Evolutionary conservation across 306 rosid species (phyloP), one percentile per base, ranked within the genome.

Genomic region (Vigna hirtella): DNA sequence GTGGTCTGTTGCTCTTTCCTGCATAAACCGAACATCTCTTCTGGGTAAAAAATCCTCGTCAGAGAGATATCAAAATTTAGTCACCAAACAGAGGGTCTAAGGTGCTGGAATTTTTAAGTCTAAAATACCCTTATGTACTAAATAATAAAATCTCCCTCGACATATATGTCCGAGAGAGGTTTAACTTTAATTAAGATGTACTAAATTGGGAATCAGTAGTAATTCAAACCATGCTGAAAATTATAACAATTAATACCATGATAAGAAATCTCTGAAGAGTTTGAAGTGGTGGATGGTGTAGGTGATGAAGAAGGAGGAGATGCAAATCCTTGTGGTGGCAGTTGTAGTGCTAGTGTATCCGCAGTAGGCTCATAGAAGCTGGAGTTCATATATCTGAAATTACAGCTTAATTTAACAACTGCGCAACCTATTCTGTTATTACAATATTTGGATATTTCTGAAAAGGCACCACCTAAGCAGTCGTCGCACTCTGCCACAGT

Each of bases 331-430:
- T 26, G 66, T 1, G 73, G 67, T 2, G 76, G 2, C 20, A 67
- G 5, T 38, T 24, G 9, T 8, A 61, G 28, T 40, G 76, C 6
- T 26, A 52, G 6, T n/a, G 34, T n/a, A 30, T 32, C 38, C 30
- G 20, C 24, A 0, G n/a, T 14, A 15, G 73, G 9, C 11, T 28
- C 15, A 30, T 68, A 83, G 75, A 87, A 82, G 4, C 7, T 18
- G 13, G 0, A 0, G 15, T 4, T 6, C 66, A 79, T 58, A 32
- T 42, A 87, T 71, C 69, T 78, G 47, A 77, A 1, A 6, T 66
- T 83, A n/a, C 89, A 85, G 68, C 81, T 83, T 20, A 70, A 56
- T 16, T 28, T 22, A 28, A 66, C 8, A n/a, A 85, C 10, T 9
- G 18, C 69, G 3, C 66, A 75, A 6, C 78, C 80, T 38, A 2